Percentiles rank a stretch among this genome's conserved stretches.
phyloP scores from a whole-genome alignment of 2,329 filamentous ascomycete species.

The Hymenoscyphus fructigenus region DNA sequence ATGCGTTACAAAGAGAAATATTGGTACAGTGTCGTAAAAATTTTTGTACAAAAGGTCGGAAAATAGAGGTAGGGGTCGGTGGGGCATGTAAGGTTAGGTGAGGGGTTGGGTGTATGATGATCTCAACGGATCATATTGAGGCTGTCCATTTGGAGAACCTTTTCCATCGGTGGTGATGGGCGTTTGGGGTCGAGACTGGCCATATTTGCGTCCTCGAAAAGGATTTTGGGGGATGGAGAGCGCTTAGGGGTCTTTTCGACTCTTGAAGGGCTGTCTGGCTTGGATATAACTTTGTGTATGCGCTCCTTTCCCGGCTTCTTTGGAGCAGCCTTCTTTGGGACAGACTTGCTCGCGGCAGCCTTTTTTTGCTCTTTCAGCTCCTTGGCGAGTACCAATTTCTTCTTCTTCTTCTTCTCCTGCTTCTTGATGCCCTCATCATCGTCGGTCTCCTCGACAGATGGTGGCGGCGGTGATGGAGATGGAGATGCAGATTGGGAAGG shows the following conservation, averaged over 20 bases:
- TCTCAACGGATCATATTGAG: not conserved
- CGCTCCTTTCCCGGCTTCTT: conserved; percentile 11
- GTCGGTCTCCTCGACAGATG: not conserved
- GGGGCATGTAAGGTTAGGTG: not conserved
- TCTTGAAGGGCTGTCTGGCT: not conserved
- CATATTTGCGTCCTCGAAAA: not conserved
- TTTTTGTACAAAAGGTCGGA: not conserved
- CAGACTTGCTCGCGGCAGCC: conserved; percentile 5
- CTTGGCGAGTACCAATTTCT: conserved; percentile 7
- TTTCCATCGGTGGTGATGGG: not conserved
- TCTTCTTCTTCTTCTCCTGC: conserved; percentile 4
- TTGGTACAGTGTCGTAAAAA: too few relatives aligned
- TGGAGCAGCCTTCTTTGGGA: conserved; percentile 12
- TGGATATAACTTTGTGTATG: conserved; percentile 3
- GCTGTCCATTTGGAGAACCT: not conserved
- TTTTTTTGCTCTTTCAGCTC: conserved; percentile 5
- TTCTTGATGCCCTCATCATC: not conserved
- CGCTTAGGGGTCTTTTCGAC: not conserved
- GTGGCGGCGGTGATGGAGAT: not conserved
- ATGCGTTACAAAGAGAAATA: not conserved
- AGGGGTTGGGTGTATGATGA: not conserved
- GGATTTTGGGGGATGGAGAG: not conserved
- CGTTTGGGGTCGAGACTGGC: not conserved
- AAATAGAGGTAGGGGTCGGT: not conserved
- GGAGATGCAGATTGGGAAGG: not conserved